These are phyloP conservation scores for Rhytidiadelphus loreus DNA, from an alignment of 225 moss, liverwort and hornwort species.

Conservation along the genomic window DNA sequence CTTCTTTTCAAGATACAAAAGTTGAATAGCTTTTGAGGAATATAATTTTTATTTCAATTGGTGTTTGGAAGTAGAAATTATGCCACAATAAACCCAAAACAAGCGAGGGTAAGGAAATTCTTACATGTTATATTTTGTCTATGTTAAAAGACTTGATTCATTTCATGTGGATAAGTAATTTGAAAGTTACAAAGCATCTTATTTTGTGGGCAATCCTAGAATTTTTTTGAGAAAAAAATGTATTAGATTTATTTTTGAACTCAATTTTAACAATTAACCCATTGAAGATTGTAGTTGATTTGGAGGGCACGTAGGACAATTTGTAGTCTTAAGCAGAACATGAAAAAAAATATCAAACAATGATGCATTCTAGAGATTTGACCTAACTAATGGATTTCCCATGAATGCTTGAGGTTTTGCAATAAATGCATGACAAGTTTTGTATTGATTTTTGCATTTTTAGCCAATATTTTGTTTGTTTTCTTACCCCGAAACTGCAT, in stretches of 20 bases:
- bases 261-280: neutral
- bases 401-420: too few species aligned
- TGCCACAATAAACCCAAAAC: rapidly evolving
- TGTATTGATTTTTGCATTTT: too few species aligned
- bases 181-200: neutral
- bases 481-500: too few species aligned
- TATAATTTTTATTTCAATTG: neutral
- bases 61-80: neutral
- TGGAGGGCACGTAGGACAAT: too few species aligned
- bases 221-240: neutral
- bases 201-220: rapidly evolving
- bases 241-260: rapidly evolving
- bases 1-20: neutral
- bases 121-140: neutral
- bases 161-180: neutral
- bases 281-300: too few species aligned
- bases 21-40: neutral
- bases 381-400: too few species aligned
- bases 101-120: rapidly evolving
- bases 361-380: too few species aligned
- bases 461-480: too few species aligned
- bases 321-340: too few species aligned
- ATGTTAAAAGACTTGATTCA: neutral
- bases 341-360: too few species aligned
- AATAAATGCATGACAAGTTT: too few species aligned